Percentiles rank a stretch among this genome's conserved stretches.
Conservation (phyloP, 2,329 filamentous ascomycete genomes). For the Ascochyta viciae-villosae region DNA sequence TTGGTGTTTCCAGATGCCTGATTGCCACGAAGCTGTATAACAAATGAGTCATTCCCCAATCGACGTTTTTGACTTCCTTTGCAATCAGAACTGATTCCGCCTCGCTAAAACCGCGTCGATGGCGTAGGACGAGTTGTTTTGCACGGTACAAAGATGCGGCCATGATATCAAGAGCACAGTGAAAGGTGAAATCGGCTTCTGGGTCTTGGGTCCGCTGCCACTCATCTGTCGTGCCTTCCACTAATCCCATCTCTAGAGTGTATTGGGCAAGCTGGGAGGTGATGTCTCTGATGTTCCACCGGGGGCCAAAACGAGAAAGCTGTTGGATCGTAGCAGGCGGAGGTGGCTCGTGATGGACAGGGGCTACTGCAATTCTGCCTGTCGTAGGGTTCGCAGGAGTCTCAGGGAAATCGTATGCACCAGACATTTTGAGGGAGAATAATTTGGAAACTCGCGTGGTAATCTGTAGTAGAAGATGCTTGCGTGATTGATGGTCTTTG, state of each 20-base stretch:
- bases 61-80: constrained; percentile 7
- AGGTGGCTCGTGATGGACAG: constrained; percentile 5
- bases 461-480: too few species aligned
- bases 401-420: constrained; percentile 4
- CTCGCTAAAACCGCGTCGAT: constrained; percentile 5
- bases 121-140: constrained; percentile 1
- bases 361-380: constrained; percentile 7
- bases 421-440: too few species aligned
- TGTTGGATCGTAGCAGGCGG: constrained; percentile 5
- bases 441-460: too few species aligned
- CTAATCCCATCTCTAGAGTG: constrained; percentile 11
- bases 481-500: too few species aligned
- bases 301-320: constrained; percentile 4
- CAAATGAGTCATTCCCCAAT: constrained; percentile 8
- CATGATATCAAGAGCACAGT: constrained; percentile 9
- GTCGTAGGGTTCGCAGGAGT: constrained; percentile 1
- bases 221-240: constrained; percentile 14
- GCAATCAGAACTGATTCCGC: constrained; percentile 4
- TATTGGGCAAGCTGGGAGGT: constrained; percentile 6
- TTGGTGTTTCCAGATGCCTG: constrained; percentile 9
- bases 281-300: constrained; percentile 9
- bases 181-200: constrained; percentile 12
- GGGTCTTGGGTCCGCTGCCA: constrained; percentile 9
- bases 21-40: constrained; percentile 9
- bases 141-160: constrained; percentile 3